Evolutionary conservation across 495 filamentous ascomycete species (phyloP).

Genomic region (Polyplosphaeria fusca): DNA sequence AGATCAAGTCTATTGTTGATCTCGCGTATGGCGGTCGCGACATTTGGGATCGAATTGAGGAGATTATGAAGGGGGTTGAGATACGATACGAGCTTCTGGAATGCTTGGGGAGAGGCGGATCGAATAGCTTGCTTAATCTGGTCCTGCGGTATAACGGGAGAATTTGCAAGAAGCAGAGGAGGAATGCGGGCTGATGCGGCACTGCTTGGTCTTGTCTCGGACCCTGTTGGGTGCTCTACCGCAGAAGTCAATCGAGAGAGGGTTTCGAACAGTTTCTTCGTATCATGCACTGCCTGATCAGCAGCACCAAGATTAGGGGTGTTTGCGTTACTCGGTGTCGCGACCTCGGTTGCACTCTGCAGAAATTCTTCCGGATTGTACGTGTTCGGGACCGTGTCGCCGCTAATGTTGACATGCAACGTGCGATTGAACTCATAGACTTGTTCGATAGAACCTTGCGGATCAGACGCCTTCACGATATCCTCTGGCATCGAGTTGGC

Average conservation of each 20-base stretch:
- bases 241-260: conserved; percentile 9
- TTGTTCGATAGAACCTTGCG: conserved; percentile 5
- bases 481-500: conserved; percentile 20
- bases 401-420: conserved; percentile 9
- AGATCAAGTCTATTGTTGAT: conserved; percentile 56
- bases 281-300: conserved; percentile 30
- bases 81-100: conserved; percentile 32
- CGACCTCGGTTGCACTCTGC: conserved; percentile 45
- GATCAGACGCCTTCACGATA: neutral
- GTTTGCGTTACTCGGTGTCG: conserved; percentile 40
- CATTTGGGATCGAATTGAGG: conserved; percentile 34
- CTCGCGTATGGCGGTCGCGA: conserved; percentile 43
- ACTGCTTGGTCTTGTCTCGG: conserved; percentile 15
- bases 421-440: conserved; percentile 6
- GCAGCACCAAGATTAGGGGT: conserved; percentile 41
- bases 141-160: conserved; percentile 12
- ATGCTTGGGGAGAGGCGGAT: conserved; percentile 21
- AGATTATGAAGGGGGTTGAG: conserved; percentile 31
- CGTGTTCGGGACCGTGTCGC: conserved; percentile 28
- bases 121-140: conserved; percentile 16
- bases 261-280: conserved; percentile 23
- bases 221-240: neutral
- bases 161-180: conserved; percentile 9
- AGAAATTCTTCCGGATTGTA: conserved; percentile 30
- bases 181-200: conserved; percentile 1